Base-by-base conservation (phyloP, 2,329 filamentous ascomycete species). In the Diaporthe australafricana region DNA sequence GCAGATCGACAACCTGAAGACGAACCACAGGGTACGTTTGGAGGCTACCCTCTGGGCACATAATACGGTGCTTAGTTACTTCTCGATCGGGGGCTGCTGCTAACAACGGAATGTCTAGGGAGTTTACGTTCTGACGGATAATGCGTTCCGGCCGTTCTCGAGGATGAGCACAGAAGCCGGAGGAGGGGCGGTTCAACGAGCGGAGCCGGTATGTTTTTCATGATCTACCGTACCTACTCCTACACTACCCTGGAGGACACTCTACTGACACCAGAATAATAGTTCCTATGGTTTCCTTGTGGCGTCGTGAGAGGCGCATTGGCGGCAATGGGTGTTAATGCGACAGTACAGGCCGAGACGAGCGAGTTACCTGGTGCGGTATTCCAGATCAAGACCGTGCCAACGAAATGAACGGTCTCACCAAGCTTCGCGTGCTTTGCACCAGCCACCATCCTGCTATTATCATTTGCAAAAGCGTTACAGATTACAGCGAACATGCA, bases 1-100 rank as follows among this genome's bases (percentile, higher is more conserved):
- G 84, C 97, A 98, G 82, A 94, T 99, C 79, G 96, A 99, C 83
- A 99, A 99, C 81, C 87, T 99, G 57, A 99, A 99, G 84, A 99
- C 96, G 11, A 99, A 99, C 80, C 96, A 99, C 81, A 87, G 96
- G 77, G 93, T 94, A 84, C 22, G 70, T 45, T 14, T 6, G 11
- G 22, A 16, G 17, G 22, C 1, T 47, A 14, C 5, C 42, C 3
- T 9, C 17, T 12, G 14, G 8, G 87, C 77, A 30, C n/a, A 48
- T 8, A 65, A 70, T 55, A 25, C 30, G n/a, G 42, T 56, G 20
- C 35, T 65, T 12, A n/a, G 22, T 17, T 30, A 40, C n/a, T 11
- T 25, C 47, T 35, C 25, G 16, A 9, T 48, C 3, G 9, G 42
- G 63, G 12, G 52, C 45, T 62, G n/a, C 27, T 72, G 57, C 74